These are phyloP conservation scores for Simmondsia chinensis DNA, from an alignment of 148 eudicot genomes.

Conservation along the genomic window DNA sequence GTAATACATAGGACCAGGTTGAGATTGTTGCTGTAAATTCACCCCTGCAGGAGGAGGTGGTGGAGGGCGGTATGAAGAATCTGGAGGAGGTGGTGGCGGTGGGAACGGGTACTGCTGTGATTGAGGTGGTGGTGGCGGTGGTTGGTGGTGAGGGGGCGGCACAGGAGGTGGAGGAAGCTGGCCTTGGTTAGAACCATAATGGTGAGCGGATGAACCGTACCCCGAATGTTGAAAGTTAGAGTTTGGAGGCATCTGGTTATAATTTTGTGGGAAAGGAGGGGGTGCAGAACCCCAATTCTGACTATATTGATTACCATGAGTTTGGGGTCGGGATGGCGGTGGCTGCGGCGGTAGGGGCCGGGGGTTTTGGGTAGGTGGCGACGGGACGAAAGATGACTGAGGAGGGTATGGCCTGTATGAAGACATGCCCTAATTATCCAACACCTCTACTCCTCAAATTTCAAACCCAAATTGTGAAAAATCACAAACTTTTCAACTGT, in stretches of 20 bases:
- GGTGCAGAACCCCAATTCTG: conserved; percentile 67
- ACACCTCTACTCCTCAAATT: too few relatives aligned
- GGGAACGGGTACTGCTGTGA: conserved; percentile 47
- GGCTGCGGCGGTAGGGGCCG: conserved; percentile 34
- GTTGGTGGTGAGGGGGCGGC: conserved; percentile 28
- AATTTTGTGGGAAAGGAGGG: conserved; percentile 29
- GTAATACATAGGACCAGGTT: conserved; percentile 42
- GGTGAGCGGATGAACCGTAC: conserved; percentile 18
- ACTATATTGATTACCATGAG: conserved; percentile 40
- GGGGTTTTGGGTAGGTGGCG: conserved; percentile 44
- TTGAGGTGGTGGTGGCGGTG: conserved; percentile 29
- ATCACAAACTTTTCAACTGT: neutral
- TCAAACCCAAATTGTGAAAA: neutral
- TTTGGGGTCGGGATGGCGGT: conserved; percentile 33
- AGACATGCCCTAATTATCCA: conserved; percentile 35
- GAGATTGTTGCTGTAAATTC: conserved; percentile 32
- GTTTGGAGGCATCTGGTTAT: conserved; percentile 25
- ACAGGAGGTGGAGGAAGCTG: conserved; percentile 36
- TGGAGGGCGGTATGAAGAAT: conserved; percentile 62
- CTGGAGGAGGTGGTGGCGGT: conserved; percentile 77
- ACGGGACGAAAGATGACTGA: conserved; percentile 50
- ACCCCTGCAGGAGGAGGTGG: conserved; percentile 39
- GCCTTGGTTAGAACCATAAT: conserved; percentile 21
- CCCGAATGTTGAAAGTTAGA: conserved; percentile 36
- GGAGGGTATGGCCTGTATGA: conserved; percentile 87